Evolutionary conservation across 23 red algal species (phyloP).

Genomic region (Gracilaria caudata): DNA sequence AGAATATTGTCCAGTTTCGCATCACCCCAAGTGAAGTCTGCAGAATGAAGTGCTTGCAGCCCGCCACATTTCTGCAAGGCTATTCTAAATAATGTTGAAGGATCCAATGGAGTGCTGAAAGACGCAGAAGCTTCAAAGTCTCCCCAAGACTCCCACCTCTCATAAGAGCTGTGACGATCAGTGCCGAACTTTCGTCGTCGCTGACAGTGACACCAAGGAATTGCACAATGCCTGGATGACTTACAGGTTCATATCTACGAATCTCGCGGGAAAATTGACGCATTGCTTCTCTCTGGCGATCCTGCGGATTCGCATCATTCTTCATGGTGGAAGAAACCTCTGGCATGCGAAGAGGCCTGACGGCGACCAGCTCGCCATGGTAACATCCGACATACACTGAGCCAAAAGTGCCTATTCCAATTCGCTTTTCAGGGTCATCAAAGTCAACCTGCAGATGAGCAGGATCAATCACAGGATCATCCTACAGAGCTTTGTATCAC

Average conservation of each 20-base stretch:
- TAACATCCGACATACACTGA: conserved; percentile 68
- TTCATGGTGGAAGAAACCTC: background rate
- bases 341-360: conserved; percentile 62
- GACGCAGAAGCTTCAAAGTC: conserved; percentile 28
- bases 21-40: conserved; percentile 64
- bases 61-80: conserved; percentile 50
- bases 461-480: conserved; percentile 29
- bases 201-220: conserved; percentile 55
- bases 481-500: conserved; percentile 3
- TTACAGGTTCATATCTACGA: conserved; percentile 56
- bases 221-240: conserved; percentile 66
- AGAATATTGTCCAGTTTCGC: conserved; percentile 68
- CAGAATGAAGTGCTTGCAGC: conserved; percentile 48
- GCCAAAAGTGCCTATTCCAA: conserved; percentile 73
- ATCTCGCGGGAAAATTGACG: conserved; percentile 66
- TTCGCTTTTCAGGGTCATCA: conserved; percentile 25
- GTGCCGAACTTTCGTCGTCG: conserved; percentile 19
- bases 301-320: conserved; percentile 36
- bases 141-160: conserved; percentile 53
- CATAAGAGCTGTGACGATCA: conserved; percentile 72
- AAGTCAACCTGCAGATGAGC: conserved; percentile 42
- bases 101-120: conserved; percentile 14
- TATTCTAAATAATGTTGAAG: conserved; percentile 43
- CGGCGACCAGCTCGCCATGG: conserved; percentile 69
- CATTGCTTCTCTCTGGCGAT: conserved; percentile 4